Conservation (phyloP, 2,329 filamentous ascomycete species). For the Colletotrichum camelliae region DNA sequence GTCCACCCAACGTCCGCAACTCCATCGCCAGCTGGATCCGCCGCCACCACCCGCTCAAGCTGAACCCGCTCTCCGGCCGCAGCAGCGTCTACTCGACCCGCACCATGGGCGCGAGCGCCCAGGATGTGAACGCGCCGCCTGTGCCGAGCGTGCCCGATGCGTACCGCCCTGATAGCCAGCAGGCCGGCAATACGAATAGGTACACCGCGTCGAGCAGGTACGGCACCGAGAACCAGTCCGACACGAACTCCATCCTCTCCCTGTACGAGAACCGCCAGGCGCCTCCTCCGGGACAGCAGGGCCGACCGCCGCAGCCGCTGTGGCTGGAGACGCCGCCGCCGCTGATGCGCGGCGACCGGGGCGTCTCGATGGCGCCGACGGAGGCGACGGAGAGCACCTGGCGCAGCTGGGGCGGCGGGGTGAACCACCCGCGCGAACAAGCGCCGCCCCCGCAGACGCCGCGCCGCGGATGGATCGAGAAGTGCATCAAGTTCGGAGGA, state of each 20-base stretch:
- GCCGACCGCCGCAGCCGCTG: not conserved
- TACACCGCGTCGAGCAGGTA: slow-evolving; percentile 4
- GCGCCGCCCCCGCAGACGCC: not conserved
- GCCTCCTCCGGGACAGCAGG: not conserved
- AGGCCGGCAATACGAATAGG: not conserved
- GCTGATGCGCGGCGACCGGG: slow-evolving; percentile 1
- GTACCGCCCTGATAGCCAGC: slow-evolving; percentile 3
- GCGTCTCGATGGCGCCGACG: slow-evolving; percentile 20
- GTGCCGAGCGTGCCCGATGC: slow-evolving; percentile 5
- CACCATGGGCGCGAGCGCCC: not conserved
- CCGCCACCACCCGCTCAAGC: slow-evolving; percentile 28
- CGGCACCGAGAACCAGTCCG: not conserved
- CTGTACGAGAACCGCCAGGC: slow-evolving; percentile 4
- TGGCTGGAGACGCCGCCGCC: not conserved
- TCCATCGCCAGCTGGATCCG: slow-evolving; percentile 31
- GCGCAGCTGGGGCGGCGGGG: slow-evolving; percentile 20
- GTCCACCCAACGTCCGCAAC: slow-evolving; percentile 18
- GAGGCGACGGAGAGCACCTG: slow-evolving; percentile 21
- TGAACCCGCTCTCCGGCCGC: slow-evolving; percentile 23
- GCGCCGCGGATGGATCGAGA: slow-evolving; percentile 17
- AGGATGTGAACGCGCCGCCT: not conserved
- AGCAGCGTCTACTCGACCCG: slow-evolving; percentile 17
- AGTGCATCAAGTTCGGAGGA: slow-evolving; percentile 20
- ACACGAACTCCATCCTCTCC: slow-evolving; percentile 10
- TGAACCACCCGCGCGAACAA: slow-evolving; percentile 1